Conservation (phyloP, 441 rosid genomes). For the Adansonia madagascariensis region DNA sequence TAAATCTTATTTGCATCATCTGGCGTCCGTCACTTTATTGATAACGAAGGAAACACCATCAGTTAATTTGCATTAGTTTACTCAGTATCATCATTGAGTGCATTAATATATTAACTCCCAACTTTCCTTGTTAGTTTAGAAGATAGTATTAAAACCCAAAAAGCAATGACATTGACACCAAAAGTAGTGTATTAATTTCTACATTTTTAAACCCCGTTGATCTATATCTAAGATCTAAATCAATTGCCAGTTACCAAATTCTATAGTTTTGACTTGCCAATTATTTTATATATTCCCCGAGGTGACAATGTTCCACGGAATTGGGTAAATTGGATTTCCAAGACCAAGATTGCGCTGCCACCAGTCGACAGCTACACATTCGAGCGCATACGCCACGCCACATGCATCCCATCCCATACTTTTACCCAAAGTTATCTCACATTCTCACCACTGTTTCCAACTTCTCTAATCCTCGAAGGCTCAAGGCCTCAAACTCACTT, state of each 20-base stretch:
- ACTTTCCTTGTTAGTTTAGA: not conserved
- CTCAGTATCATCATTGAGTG: not conserved
- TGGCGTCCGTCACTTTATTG: not conserved
- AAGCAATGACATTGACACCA: not conserved
- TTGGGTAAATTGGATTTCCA: not conserved
- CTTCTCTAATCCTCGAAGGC: not conserved
- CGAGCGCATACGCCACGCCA: conserved; percentile 18
- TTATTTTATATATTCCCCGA: not conserved
- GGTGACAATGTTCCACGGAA: not conserved
- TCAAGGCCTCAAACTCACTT: not conserved
- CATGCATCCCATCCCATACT: not conserved
- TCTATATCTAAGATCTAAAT: not conserved
- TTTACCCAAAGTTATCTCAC: not conserved
- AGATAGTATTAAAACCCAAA: not conserved
- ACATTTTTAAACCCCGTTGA: not conserved
- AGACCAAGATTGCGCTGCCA: not conserved
- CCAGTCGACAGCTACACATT: not conserved
- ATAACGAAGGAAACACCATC: not conserved
- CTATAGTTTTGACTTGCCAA: not conserved
- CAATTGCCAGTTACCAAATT: not conserved
- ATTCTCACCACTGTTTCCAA: not conserved
- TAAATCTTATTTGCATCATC: not conserved
- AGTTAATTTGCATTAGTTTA: not conserved
- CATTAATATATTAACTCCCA: not conserved
- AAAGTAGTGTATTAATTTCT: not conserved